Evolutionary conservation across 305 asterid species (phyloP), one percentile per base, ranked within the genome.

Genomic region (Rubia balearica): DNA sequence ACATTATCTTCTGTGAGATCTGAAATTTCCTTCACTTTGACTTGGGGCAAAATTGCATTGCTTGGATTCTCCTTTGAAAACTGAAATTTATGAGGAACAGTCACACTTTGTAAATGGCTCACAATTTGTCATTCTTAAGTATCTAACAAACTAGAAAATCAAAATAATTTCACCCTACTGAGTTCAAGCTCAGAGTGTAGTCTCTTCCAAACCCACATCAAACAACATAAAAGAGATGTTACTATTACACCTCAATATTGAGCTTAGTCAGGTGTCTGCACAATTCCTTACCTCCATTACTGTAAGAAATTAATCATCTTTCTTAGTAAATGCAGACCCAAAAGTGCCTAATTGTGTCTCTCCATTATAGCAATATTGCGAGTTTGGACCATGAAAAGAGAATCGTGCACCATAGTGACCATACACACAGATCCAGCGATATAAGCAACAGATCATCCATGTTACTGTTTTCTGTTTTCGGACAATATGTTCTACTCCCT

Each of bases 1-100:
- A 90, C 89, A 77, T 75, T 82, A 59, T 87, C 95, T 71, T 85
- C 93, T 68, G 96, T 88, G 76, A 92, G 85, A 71, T 85, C 93
- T 83, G 84, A 89, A 19, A 64, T 63, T n/a, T 86, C 89, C 69
- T 88, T 79, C 76, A 92, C 87, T 81, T 84, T 85, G 67, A 87
- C 88, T 85, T 83, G 92, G 65, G 90, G 89, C 68, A 86, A 74
- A 74, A 7, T 21, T 60, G 71, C 64, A 75, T 72, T 48, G 76
- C 55, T 40, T 53, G 84, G 86, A 64, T 87, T 88, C 86, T 90
- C 97, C 88, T 84, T 90, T 40, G 96, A 81, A 33, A 90, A 81
- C 98, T 92, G 74, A 61, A 79, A 61, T 43, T 56, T 9, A 64
- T 40, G 55, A 57, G 64, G 68, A 72, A 38, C 49, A 41, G 43